phyloP scores from a whole-genome alignment of 305 asterid genomes.

The Fraxinus dipetala region DNA sequence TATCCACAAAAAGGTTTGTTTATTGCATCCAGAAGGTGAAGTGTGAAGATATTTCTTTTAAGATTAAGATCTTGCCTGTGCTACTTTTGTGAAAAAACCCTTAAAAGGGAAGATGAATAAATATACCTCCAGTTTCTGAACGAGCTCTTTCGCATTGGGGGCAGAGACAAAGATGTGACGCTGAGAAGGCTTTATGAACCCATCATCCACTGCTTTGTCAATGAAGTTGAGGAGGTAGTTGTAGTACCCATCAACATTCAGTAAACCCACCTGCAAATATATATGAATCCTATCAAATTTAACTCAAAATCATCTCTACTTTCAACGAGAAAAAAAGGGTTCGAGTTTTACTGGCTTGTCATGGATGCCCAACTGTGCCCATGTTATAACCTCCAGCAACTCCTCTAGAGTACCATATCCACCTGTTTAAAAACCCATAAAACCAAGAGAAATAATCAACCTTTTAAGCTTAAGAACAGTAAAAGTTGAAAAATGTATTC shows the following conservation, averaged over 20 bases:
- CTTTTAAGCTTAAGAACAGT: neutral
- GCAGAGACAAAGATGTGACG: slow-evolving; percentile 37
- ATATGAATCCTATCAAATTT: neutral
- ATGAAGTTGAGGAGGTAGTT: slow-evolving; percentile 31
- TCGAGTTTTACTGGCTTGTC: slow-evolving; percentile 39
- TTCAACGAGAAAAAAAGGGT: neutral
- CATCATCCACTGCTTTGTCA: slow-evolving; percentile 37
- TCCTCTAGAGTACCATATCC: slow-evolving; percentile 61
- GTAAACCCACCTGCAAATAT: slow-evolving; percentile 28
- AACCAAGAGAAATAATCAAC: neutral
- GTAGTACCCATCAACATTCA: slow-evolving; percentile 41
- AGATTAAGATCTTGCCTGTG: slow-evolving; percentile 20
- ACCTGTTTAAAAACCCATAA: slow-evolving; percentile 23
- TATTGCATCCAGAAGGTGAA: slow-evolving; percentile 1
- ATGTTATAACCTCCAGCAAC: slow-evolving; percentile 42
- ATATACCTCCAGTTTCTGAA: slow-evolving; percentile 32
- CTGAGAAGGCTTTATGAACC: slow-evolving; percentile 29
- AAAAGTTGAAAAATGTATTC: neutral
- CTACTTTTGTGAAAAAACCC: slow-evolving; percentile 32
- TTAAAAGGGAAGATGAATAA: neutral
- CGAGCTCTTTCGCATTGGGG: slow-evolving; percentile 27
- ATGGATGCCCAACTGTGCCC: slow-evolving; percentile 57
- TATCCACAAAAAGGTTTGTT: neutral
- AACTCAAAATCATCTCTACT: neutral
- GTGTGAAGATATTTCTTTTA: slow-evolving; percentile 19